phyloP scores from a whole-genome alignment of 2,329 filamentous ascomycete species.

The Tolypocladium tundrense region DNA sequence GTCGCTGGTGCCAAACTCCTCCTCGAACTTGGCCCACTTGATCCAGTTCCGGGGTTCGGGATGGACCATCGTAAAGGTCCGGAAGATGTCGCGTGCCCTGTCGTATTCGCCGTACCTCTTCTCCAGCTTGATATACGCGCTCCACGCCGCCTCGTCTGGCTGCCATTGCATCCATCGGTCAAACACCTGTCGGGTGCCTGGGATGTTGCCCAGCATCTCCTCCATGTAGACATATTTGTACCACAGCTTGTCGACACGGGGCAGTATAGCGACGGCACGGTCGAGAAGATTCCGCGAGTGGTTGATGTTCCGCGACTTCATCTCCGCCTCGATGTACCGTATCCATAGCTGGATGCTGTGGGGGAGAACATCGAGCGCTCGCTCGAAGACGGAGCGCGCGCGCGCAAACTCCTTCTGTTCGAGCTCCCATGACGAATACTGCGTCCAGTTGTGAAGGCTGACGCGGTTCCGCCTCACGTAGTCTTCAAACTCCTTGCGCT shows the following conservation, averaged over 20 bases:
- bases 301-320: slow-evolving; percentile 89
- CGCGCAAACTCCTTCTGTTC: slow-evolving; percentile 96
- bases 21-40: slow-evolving; percentile 96
- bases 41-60: slow-evolving; percentile 96
- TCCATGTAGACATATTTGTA: slow-evolving; percentile 99
- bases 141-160: slow-evolving; percentile 91
- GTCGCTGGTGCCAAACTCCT: slow-evolving; percentile 88
- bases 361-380: slow-evolving; percentile 82
- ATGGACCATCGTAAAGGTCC: slow-evolving; percentile 83
- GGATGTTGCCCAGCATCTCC: slow-evolving; percentile 90
- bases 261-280: slow-evolving; percentile 84
- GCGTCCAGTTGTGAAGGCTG: slow-evolving; percentile 98
- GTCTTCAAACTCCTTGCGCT: slow-evolving; percentile 94
- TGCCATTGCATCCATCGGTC: slow-evolving; percentile 99
- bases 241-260: slow-evolving; percentile 92
- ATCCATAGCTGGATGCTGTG: slow-evolving; percentile 85
- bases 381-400: slow-evolving; percentile 86
- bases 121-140: slow-evolving; percentile 92
- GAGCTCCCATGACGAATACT: slow-evolving; percentile 93
- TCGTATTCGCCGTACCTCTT: slow-evolving; percentile 91
- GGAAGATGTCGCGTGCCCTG: slow-evolving; percentile 79
- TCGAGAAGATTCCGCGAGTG: slow-evolving; percentile 92
- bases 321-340: slow-evolving; percentile 89
- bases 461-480: slow-evolving; percentile 92
- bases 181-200: slow-evolving; percentile 86